Percentiles rank a stretch among this genome's conserved stretches.
phyloP scores from a whole-genome alignment of 805 yeast species.

The Starmerella vitae region DNA sequence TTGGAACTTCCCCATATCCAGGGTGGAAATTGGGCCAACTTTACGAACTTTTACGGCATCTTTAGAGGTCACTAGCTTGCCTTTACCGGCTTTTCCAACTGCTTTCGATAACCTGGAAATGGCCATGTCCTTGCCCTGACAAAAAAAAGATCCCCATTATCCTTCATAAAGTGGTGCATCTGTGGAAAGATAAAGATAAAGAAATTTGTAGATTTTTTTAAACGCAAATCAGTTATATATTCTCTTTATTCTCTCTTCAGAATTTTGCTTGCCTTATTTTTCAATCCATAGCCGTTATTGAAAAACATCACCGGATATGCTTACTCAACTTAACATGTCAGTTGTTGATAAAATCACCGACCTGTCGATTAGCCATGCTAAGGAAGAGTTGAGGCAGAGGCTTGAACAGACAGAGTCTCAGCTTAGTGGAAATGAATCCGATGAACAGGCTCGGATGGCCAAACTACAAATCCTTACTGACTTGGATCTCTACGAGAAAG shows the following conservation, averaged over 20 bases:
- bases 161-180: not conserved
- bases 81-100: constrained; percentile 17
- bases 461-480: constrained; percentile 49
- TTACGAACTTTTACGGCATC: constrained; percentile 2
- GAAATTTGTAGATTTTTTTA: not conserved
- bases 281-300: too few relatives aligned
- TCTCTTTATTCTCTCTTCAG: not conserved
- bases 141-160: not conserved
- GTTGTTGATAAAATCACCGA: constrained; percentile 15
- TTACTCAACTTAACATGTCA: constrained; percentile 3
- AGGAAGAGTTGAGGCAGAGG: constrained; percentile 27
- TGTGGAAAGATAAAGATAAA: not conserved
- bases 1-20: constrained; percentile 26
- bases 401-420: constrained; percentile 25
- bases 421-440: constrained; percentile 24
- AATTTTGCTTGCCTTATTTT: too few relatives aligned
- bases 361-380: constrained; percentile 10
- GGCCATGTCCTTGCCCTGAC: not conserved
- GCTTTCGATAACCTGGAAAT: constrained; percentile 7
- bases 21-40: constrained; percentile 19
- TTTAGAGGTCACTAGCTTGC: constrained; percentile 1
- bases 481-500: constrained; percentile 42
- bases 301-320: too few relatives aligned
- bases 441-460: constrained; percentile 27
- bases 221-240: not conserved